Conservation (phyloP, 805 yeast species). For the Starmerella bacillaris region DNA sequence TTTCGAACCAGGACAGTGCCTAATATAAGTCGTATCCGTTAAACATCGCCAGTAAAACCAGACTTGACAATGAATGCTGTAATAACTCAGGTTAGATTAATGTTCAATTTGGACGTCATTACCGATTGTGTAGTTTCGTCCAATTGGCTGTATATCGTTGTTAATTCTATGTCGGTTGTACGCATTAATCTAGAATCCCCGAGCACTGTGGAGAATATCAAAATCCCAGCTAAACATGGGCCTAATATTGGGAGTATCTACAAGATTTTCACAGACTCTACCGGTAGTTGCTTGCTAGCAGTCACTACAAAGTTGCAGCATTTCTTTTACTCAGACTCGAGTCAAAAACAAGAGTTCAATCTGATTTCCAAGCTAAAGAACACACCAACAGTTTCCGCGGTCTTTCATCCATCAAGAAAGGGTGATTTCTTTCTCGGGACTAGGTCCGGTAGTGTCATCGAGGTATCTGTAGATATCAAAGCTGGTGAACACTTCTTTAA, state of each 20-base stretch:
- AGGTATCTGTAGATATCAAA: slow-evolving; percentile 27
- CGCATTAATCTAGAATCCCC: slow-evolving; percentile 54
- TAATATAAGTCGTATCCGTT: no score
- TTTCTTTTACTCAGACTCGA: slow-evolving; percentile 26
- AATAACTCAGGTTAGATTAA: slow-evolving; percentile 32
- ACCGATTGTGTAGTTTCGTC: slow-evolving; percentile 35
- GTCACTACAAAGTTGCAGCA: slow-evolving; percentile 32
- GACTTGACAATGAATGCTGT: slow-evolving; percentile 15
- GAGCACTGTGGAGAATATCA: slow-evolving; percentile 32
- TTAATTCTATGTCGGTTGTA: slow-evolving; percentile 35
- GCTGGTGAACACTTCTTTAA: slow-evolving; percentile 29
- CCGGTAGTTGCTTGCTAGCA: slow-evolving; percentile 36
- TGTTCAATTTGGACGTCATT: slow-evolving; percentile 32
- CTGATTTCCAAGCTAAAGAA: slow-evolving; percentile 33
- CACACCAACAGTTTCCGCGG: slow-evolving; percentile 27
- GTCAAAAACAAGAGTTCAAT: slow-evolving; percentile 28
- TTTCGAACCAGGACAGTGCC: no score
- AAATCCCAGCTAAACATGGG: slow-evolving; percentile 18
- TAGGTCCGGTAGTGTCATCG: slow-evolving; percentile 31
- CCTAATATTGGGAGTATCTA: slow-evolving; percentile 21
- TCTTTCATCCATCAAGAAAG: slow-evolving; percentile 29
- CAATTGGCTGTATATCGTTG: slow-evolving; percentile 39
- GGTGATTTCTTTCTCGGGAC: slow-evolving; percentile 37
- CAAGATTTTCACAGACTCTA: slow-evolving; percentile 31
- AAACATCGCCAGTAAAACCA: no score